Base-by-base conservation (phyloP, 176 grass and related monocot genomes). In the Lolium rigidum region DNA sequence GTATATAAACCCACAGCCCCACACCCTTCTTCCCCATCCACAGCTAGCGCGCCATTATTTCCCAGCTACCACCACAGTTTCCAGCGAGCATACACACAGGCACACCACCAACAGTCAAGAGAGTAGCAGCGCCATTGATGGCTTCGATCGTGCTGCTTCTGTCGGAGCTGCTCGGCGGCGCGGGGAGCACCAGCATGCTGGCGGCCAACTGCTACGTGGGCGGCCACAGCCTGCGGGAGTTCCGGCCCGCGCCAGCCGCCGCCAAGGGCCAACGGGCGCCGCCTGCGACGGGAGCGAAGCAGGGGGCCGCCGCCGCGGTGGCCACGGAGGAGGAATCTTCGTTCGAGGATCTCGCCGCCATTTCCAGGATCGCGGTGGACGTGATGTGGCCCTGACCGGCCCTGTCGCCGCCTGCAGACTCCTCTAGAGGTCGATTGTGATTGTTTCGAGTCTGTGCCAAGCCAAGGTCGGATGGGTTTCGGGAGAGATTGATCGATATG, bases 61-160 rank as follows among this genome's bases (percentile, higher is more conserved):
- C 59, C 20, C 7, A 31, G 37, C 56, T n/a, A 4, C 43, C 12
- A 60, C 81, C 43, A 25, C n/a, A 67, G 46, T 17, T 22, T 22
- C 26, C 72, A 24, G 43, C 21, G 5, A 7, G 24, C 7, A 41
- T 17, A 0, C 14, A 49, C 26, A 12, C 28, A 10, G 10, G n/a
- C 1, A 67, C 65, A 71, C 64, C 65, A 24, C 22, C 71, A 28
- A 74, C 25, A 31, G 66, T 18, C 17, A 11, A 43, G 37, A 10
- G 46, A 48, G 43, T 16, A 24, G 10, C 11, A 14, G 25, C 17
- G 1, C 9, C 59, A 17, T 3, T 17, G 17, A 91, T 91, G 89
- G 89, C 89, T n/a, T 91, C 89, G 5, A 87, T 87, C 68, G 41
- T 84, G 22, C 50, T 91, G 51, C 81, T 91, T 76, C 69, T 91